Evolutionary conservation across 2,329 filamentous ascomycete species (phyloP).

Genomic region (Arthrobotrys pseudoclavata): DNA sequence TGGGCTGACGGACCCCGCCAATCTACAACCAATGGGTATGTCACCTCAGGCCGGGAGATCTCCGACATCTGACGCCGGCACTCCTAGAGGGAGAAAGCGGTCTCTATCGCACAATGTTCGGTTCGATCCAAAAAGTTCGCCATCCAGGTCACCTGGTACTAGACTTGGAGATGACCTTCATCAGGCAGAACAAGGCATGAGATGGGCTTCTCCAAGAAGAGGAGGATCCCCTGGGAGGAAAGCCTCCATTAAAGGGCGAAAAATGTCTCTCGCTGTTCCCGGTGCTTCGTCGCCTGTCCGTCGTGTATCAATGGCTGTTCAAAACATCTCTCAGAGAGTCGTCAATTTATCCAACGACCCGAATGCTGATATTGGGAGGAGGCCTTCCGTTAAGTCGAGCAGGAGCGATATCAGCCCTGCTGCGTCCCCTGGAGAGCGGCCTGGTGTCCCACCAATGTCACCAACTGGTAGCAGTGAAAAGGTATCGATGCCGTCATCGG

Average conservation of each 20-base stretch:
- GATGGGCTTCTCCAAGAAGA: conserved; percentile 43
- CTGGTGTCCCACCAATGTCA: conserved; percentile 70
- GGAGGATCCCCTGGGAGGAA: conserved; percentile 47
- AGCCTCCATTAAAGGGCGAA: conserved; percentile 49
- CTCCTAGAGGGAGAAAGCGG: conserved; percentile 61
- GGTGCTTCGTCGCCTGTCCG: conserved; percentile 68
- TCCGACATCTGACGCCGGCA: conserved; percentile 6
- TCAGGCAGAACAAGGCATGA: conserved; percentile 62
- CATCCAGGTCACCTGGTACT: conserved; percentile 61
- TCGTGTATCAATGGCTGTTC: conserved; percentile 68
- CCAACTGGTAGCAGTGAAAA: conserved; percentile 39
- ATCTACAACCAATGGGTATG: conserved; percentile 62
- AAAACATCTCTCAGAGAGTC: conserved; percentile 92
- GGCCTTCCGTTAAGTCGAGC: conserved; percentile 71
- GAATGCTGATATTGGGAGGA: conserved; percentile 80
- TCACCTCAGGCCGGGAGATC: conserved; percentile 27
- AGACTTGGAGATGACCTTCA: conserved; percentile 63
- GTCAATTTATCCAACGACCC: conserved; percentile 94
- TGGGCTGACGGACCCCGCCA: conserved; percentile 61
- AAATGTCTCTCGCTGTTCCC: conserved; percentile 56
- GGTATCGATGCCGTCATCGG: conserved; percentile 32
- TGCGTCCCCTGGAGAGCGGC: conserved; percentile 71
- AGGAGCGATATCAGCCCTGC: conserved; percentile 73
- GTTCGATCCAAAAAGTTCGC: conserved; percentile 60
- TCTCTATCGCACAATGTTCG: conserved; percentile 59